Conservation (phyloP, 495 filamentous ascomycete genomes). For the Filosporella fistucella region DNA sequence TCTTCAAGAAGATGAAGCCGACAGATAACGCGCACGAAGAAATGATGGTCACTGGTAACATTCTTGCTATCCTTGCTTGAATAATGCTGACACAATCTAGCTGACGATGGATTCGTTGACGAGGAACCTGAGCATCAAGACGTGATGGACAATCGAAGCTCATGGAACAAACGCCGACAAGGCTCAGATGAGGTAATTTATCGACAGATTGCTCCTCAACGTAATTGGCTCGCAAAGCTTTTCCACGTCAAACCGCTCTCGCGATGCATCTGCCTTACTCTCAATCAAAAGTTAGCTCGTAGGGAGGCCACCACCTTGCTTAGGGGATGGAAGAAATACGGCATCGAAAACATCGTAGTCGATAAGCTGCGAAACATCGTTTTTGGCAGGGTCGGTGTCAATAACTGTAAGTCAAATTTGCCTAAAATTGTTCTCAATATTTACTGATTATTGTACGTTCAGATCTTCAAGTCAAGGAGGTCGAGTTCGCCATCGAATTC, state of each 20-base stretch:
- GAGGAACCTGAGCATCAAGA: conserved; percentile 12
- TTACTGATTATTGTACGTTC: conserved; percentile 5
- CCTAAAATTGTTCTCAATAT: background rate
- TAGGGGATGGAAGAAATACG: conserved; percentile 73
- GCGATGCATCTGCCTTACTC: conserved; percentile 66
- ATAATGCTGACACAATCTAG: background rate
- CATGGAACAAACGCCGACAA: too few relatives aligned
- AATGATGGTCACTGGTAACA: conserved; percentile 19
- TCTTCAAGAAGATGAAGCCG: conserved; percentile 40
- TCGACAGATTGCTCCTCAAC: conserved; percentile 53
- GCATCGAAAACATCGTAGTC: conserved; percentile 69
- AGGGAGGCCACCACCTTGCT: conserved; percentile 71
- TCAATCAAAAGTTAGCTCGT: conserved; percentile 62
- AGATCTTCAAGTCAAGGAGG: conserved; percentile 73
- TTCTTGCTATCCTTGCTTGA: background rate
- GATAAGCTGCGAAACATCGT: conserved; percentile 71
- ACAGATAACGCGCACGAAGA: too few relatives aligned
- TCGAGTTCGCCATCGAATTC: conserved; percentile 76
- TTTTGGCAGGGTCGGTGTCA: conserved; percentile 65
- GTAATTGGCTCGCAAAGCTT: conserved; percentile 82
- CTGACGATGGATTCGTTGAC: conserved; percentile 17
- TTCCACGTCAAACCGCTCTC: conserved; percentile 84
- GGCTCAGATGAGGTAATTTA: too few relatives aligned
- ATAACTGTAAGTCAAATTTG: conserved; percentile 73
- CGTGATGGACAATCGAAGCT: conserved; percentile 4